A percentile compares a stretch with the other conserved stretches of the same genome.
phyloP scores from a whole-genome alignment of 108 stramenopile genomes.

The Cyclostephanos invisitatus region DNA sequence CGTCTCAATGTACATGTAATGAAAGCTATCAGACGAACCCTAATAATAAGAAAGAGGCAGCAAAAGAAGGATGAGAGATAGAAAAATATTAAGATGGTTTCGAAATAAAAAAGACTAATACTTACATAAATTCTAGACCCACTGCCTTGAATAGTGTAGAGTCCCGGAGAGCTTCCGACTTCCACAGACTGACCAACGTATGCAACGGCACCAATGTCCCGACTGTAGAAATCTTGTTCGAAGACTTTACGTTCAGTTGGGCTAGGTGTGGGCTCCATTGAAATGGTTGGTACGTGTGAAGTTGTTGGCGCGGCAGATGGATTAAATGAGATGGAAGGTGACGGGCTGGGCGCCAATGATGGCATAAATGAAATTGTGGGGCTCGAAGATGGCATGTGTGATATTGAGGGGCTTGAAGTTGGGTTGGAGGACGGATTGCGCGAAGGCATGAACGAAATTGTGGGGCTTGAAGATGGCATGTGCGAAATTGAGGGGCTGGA shows the following conservation, averaged over 20 bases:
- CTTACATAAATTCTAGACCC: conserved; percentile 28
- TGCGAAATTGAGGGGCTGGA: neutral
- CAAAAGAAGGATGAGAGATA: neutral
- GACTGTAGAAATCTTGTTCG: conserved; percentile 3
- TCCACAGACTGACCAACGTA: neutral
- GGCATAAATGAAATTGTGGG: conserved; percentile 7
- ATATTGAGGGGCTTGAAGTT: neutral
- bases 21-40: conserved; percentile 27
- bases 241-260: conserved; percentile 12
- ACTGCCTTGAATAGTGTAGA: conserved; percentile 23
- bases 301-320: conserved; percentile 23
- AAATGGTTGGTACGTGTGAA: conserved; percentile 19
- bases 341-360: neutral
- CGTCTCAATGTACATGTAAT: conserved; percentile 44
- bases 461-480: neutral
- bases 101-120: neutral
- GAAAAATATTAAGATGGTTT: neutral
- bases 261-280: conserved; percentile 1
- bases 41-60: neutral
- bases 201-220: conserved; percentile 21
- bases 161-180: conserved; percentile 12
- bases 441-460: neutral
- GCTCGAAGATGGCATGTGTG: conserved; percentile 6
- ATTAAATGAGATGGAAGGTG: neutral
- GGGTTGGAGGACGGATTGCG: neutral